Evolutionary conservation across 805 yeast genomes (phyloP).

Genomic region (Candida patagonica): DNA sequence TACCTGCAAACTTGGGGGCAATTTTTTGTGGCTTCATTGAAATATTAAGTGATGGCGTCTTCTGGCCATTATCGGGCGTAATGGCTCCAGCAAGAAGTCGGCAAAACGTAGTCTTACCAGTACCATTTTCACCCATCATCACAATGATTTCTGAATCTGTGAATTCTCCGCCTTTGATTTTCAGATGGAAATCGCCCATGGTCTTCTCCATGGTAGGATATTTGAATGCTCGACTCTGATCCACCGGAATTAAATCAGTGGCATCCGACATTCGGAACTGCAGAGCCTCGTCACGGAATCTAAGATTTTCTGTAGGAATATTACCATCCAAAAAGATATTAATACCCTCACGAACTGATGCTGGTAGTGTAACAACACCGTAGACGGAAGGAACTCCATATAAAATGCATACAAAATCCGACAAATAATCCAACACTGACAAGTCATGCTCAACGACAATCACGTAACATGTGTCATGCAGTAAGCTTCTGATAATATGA

Average conservation of each 20-base stretch:
- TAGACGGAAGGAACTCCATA: slow-evolving; percentile 98
- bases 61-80: slow-evolving; percentile 71
- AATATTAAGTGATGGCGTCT: slow-evolving; percentile 81
- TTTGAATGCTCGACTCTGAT: slow-evolving; percentile 65
- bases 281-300: slow-evolving; percentile 92
- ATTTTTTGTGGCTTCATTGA: slow-evolving; percentile 99
- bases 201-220: slow-evolving; percentile 85
- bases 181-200: slow-evolving; percentile 89
- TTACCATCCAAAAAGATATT: slow-evolving; percentile 97
- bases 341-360: slow-evolving; percentile 98
- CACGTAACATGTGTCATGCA: slow-evolving; percentile 66
- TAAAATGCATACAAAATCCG: slow-evolving; percentile 92
- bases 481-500: slow-evolving; percentile 76
- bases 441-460: slow-evolving; percentile 98
- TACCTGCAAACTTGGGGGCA: slow-evolving; percentile 97
- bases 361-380: slow-evolving; percentile 96
- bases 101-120: slow-evolving; percentile 98
- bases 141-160: slow-evolving; percentile 95
- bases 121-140: slow-evolving; percentile 99
- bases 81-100: slow-evolving; percentile 88
- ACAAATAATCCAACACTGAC: slow-evolving; percentile 91
- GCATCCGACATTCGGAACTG: slow-evolving; percentile 92
- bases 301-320: slow-evolving; percentile 91
- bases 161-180: slow-evolving; percentile 79
- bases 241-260: slow-evolving; percentile 68